These are phyloP conservation scores for Sherardia arvensis DNA, from an alignment of 257 asterid species.

Conservation along the genomic window DNA sequence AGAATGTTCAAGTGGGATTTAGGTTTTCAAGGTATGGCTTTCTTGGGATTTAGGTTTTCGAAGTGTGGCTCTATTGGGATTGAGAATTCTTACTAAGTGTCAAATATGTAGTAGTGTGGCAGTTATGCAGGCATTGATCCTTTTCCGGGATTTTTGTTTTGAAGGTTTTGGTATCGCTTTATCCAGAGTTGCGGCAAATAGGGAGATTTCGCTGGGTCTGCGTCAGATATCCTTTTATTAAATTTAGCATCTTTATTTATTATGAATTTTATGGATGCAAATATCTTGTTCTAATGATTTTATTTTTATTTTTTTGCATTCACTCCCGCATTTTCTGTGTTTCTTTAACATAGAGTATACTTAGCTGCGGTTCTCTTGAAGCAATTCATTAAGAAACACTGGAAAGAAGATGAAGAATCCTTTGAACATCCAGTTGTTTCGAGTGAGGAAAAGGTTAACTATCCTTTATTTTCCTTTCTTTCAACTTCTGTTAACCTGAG, in stretches of 20 bases:
- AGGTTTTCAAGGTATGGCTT: not conserved
- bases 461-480: conserved; percentile 3
- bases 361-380: conserved; percentile 91
- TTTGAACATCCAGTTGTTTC: conserved; percentile 88
- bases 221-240: conserved; percentile 85
- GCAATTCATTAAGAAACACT: conserved; percentile 83
- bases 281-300: not conserved
- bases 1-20: not conserved
- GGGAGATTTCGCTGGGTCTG: conserved; percentile 58
- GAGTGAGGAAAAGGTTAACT: conserved; percentile 62
- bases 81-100: not conserved
- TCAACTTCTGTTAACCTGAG: not conserved
- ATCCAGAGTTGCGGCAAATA: conserved; percentile 62
- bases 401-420: conserved; percentile 72
- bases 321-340: conserved; percentile 20
- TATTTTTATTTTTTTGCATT: not conserved
- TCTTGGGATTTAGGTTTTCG: no score
- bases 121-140: not conserved
- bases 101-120: not conserved
- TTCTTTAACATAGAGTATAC: conserved; percentile 48
- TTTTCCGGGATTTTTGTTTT: conserved; percentile 3
- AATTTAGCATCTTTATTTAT: not conserved
- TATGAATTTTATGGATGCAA: no score
- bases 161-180: conserved; percentile 81
- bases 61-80: no score